A percentile compares a stretch with the other conserved stretches of the same genome.
phyloP scores from a whole-genome alignment of 352 stramenopile genomes.

The Globisporangium mamillatum region DNA sequence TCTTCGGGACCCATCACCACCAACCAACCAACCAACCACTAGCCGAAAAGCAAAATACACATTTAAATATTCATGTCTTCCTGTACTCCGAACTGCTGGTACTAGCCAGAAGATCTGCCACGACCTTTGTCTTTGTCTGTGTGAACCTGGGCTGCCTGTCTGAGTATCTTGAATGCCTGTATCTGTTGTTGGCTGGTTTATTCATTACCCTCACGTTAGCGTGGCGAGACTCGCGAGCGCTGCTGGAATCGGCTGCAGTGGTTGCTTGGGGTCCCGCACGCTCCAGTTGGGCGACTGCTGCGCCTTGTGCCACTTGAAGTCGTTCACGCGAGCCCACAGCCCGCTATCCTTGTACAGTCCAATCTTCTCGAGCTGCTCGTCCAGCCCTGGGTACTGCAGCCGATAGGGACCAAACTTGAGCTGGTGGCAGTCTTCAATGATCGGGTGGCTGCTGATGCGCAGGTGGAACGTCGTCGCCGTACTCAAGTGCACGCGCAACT shows the following conservation, averaged over 20 bases:
- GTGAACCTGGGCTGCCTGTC: no score
- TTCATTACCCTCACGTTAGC: background rate
- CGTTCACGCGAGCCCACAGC: constrained; percentile 88
- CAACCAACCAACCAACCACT: background rate
- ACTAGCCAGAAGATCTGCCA: no score
- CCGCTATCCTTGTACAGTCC: constrained; percentile 52
- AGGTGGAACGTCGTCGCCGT: constrained; percentile 71
- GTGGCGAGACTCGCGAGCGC: constrained; percentile 30
- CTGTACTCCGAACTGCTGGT: background rate
- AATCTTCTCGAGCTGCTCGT: constrained; percentile 55
- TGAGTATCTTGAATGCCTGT: no score
- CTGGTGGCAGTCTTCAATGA: constrained; percentile 88
- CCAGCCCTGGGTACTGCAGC: constrained; percentile 59
- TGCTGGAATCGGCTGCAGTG: constrained; percentile 34
- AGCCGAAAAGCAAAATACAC: constrained; percentile 3
- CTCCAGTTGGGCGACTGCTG: constrained; percentile 88
- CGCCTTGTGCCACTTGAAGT: constrained; percentile 90
- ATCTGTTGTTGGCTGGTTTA: no score
- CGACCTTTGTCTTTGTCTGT: no score
- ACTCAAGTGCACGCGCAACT: constrained; percentile 85
- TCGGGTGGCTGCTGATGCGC: constrained; percentile 80
- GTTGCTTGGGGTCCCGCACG: constrained; percentile 49
- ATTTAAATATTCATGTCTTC: constrained; percentile 13
- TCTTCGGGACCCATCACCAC: background rate
- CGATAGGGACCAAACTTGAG: constrained; percentile 80